Base-by-base conservation (phyloP, 129 eudicot genomes). In the Oenanthe sinensis region DNA sequence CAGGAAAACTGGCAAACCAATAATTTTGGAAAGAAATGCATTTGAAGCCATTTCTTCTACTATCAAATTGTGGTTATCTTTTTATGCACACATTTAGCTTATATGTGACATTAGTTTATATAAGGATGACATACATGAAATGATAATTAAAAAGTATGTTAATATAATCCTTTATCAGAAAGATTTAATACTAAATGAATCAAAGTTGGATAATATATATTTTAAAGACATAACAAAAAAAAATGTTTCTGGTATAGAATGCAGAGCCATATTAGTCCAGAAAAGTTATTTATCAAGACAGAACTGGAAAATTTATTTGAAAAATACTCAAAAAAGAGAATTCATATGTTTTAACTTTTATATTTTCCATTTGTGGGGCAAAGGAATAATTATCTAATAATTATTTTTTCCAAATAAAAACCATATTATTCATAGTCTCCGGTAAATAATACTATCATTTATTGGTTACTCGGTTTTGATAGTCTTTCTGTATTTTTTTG, bases 21-120 rank as follows among this genome's bases (percentile, higher is more conserved):
- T 39, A 30, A 16, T 4, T 8, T 63, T 2, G 0, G 12, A n/a
- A 50, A 48, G 0, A 33, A 46, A 8, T 20, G 24, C 26, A 5
- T 7, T 10, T 11, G 49, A 79, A 19, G 75, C 48, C 81, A 79
- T 79, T 79, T 79, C 60, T 40, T 67, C 42, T 76, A 20, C 20
- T 10, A 10, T 24, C 24, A 12, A 37, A 67, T 28, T 43, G 17
- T 24, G 14, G 4, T 15, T 19, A 36, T 42, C 74, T 78, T 16
- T 49, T 8, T 48, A 33, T 33, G 36, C 36, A 26, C 74, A 4
- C 5, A 63, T 63, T 26, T 19, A 2, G 24, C 47, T 70, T 17
- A 70, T 16, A 36, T 36, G 14, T 30, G 16, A 28, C 6, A 10
- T 13, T 1, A 63, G 19, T 28, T 12, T 67, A 67, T 67, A 67